Base-by-base conservation (phyloP, 2,329 filamentous ascomycete genomes). In the Xylariaceae sp. region DNA sequence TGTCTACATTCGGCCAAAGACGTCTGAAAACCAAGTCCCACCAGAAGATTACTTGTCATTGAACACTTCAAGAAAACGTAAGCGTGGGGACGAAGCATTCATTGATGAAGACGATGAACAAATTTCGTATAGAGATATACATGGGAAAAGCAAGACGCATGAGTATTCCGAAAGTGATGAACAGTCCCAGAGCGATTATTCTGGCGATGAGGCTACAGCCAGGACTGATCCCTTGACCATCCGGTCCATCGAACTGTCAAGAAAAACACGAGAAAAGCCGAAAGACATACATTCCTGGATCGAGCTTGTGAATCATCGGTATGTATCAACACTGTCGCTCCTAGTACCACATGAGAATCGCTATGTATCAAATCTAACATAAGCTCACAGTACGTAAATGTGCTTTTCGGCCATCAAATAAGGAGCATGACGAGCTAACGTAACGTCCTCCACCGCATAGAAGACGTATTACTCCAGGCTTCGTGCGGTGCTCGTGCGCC, bases 221-320 rank as follows among this genome's bases (percentile, higher is more conserved):
- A 53, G 66, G 9, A 71, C 76, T 45, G 72, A 77, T 31, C 74
- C 78, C 2, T 66, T 80, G 3, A 81, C 75, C 42, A 72, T 77
- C 63, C 79, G 72, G 51, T 83, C 83, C 13, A 75, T 86, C 0
- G 74, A 84, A 47, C 74, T 97, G 7, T 82, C 80, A 2, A 81
- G 79, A 12, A 77, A 69, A 31, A 83, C 90, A 33, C 84, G 87
- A 50, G 75, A 86, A 1, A 69, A 82, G 18, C 89, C 91, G 1
- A 68, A 77, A 6, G 81, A 95, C 62, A 75, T 89, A 17, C 73
- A 84, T 40, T 77, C 83, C 16, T 97, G 93, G 93, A 69, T 95
- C 14, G 77, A 82, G 36, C 76, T 97, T n/a, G 87, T 93, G 42
- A 73, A 84, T 7, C 84, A 96, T 55, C 93, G 22, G 22, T n/a